Evolutionary conservation across 257 asterid species (phyloP), one percentile per base, ranked within the genome.

Genomic region (Ilex aquifolium): DNA sequence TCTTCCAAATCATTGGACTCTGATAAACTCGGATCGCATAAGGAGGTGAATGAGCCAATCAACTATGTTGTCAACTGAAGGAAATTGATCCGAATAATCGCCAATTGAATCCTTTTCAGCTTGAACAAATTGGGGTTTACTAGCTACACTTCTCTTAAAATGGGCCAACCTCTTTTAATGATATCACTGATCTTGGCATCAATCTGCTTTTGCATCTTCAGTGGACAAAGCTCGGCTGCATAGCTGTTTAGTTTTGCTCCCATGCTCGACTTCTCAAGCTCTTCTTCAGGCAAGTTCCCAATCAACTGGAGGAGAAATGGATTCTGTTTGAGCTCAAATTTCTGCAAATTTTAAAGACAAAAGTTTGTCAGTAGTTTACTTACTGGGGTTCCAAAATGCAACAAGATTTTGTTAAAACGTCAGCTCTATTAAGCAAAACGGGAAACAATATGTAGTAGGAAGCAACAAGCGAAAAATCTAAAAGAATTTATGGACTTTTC

Each of bases 191-290:
- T 79, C 77, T 74, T 93, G 58, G 83, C 81, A 76, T 90, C 94
- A 57, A 90, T 85, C 68, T 74, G 83, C 79, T 69, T 80, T 76
- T 90, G 97, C 61, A 65, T 75, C 76, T 74, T 74, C 17, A 82
- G 73, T 16, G 97, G 95, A 79, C 99, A 93, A 59, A 92, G 93
- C 74, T 85, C 96, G 40, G 98, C 95, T 51, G 97, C 96, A 69
- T 85, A 92, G 57, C 97, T 90, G 51, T 93, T 93, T 30, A 93
- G 80, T 77, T 79, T 90, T 62, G 97, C 79, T 56, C 95, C 96
- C 72, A 87, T 74, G 70, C 60, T 83, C 70, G 95, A 93, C 69
- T 61, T 85, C 85, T 82, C 83, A 5, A 90, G 92, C 82, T 90
- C 99, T 72, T 93, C 97, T 67, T 82, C 91, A 2, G 88, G 84